phyloP scores from a whole-genome alignment of 345 rosid species.

The Lepidium aucheri region DNA sequence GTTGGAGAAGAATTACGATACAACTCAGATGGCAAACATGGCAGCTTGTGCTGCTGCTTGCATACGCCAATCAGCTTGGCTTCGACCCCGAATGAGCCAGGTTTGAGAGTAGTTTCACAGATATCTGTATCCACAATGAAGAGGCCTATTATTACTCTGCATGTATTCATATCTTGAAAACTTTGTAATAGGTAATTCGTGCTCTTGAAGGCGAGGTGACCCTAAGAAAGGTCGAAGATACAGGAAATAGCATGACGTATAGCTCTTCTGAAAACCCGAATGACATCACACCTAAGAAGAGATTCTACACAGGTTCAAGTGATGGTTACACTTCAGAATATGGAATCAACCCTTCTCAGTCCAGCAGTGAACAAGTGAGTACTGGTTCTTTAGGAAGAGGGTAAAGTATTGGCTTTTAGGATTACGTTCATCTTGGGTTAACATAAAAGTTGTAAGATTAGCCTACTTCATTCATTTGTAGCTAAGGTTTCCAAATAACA shows the following conservation, averaged over 20 bases:
- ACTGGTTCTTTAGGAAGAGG: not conserved
- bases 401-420: not conserved
- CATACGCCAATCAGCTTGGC: conserved; percentile 60
- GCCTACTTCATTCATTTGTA: conserved; percentile 10
- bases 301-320: conserved; percentile 32
- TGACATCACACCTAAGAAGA: conserved; percentile 30
- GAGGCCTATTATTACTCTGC: not conserved
- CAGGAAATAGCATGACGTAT: conserved; percentile 25
- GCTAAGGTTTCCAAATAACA: not conserved
- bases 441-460: not conserved
- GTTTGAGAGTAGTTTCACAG: conserved; percentile 17
- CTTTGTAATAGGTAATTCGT: conserved; percentile 43
- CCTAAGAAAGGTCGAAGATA: conserved; percentile 38
- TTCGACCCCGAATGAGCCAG: conserved; percentile 76
- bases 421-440: not conserved
- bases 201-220: conserved; percentile 58
- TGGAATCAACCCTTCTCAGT: conserved; percentile 46
- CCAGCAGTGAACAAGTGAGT: conserved; percentile 38
- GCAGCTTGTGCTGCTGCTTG: conserved; percentile 76
- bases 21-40: conserved; percentile 48
- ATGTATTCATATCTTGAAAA: not conserved
- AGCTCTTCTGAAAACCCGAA: conserved; percentile 40
- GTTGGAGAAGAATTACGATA: conserved; percentile 37
- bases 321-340: conserved; percentile 46
- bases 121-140: not conserved